Base-by-base conservation (phyloP, 805 yeast genomes). In the Cyberlindnera suaveolens region DNA sequence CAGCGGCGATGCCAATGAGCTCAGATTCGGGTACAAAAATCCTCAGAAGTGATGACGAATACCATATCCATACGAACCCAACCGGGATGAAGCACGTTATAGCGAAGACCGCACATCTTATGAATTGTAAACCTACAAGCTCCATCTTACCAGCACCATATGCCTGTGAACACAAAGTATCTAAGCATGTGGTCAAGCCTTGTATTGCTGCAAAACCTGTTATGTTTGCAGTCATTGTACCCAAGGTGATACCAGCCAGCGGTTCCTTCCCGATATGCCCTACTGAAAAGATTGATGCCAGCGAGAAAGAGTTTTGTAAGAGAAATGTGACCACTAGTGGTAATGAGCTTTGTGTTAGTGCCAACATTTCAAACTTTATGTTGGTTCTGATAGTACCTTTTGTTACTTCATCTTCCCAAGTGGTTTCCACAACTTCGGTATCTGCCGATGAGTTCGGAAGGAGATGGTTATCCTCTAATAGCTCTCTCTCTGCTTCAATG, bases 141-240 rank as follows among this genome's bases (percentile, higher is more conserved):
- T 75, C 74, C 52, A 71, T 75, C 45, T 80, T 75, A n/a, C 83
- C 84, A 5, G 93, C 85, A 4, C 95, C 95, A 60, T 76, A 85
- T 0, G 95, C 91, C 62, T 86, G 95, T 0, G 95, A 82, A 51
- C 93, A 85, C 36, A 86, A 67, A 0, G 95, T 85, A 58, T 86
- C 96, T 43, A 86, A 67, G 46, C 90, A 82, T 0, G 95, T 85
- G 0, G 93, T 80, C 39, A 86, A 74, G 19, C 95, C 96, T 60
- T 85, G 91, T 48, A 85, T 79, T 34, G 86, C 74, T 0, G 95
- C 90, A 50, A 83, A 79, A 3, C 60, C 61, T 1, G 93, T 82
- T 45, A 86, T 84, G 50, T 82, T 82, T 1, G 89, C 85, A 3
- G 95, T 85, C 89, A 85, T 86, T 1, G 87, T 74, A 1, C 88